Conservation (phyloP, 805 yeast species). For the Saturnispora zaruensis region DNA sequence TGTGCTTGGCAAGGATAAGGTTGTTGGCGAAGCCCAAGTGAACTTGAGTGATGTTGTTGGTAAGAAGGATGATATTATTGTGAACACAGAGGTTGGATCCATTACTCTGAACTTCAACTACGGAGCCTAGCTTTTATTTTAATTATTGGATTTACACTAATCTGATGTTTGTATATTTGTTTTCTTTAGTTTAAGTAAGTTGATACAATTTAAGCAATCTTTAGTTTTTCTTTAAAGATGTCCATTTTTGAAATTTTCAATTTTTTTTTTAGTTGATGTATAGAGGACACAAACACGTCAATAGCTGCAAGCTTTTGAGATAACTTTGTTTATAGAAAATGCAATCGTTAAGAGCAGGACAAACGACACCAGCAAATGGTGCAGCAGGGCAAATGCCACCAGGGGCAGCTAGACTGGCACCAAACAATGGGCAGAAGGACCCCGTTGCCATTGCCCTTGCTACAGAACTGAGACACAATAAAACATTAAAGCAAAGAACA, state of each 20-base stretch:
- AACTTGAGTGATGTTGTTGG: constrained; percentile 4
- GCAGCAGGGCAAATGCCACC: neutral
- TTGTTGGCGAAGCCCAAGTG: neutral
- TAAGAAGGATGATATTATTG: neutral
- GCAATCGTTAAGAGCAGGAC: neutral
- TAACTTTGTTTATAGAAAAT: neutral
- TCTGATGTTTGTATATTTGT: neutral
- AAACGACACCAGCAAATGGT: neutral
- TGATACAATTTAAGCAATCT: neutral
- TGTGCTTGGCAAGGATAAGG: constrained; percentile 54
- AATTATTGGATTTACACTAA: neutral
- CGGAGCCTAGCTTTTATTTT: neutral
- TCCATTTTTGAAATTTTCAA: neutral
- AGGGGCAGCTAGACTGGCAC: constrained; percentile 17
- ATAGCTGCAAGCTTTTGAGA: neutral
- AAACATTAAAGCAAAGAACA: constrained; percentile 66
- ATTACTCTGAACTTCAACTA: constrained; percentile 6
- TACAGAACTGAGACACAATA: constrained; percentile 55
- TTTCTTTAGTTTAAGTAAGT: no score
- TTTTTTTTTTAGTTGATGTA: neutral
- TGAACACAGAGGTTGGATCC: constrained; percentile 1
- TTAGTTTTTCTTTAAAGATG: neutral
- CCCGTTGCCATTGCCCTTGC: constrained; percentile 67
- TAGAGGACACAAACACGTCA: neutral
- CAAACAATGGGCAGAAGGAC: constrained; percentile 24